A percentile compares a stretch with the other conserved stretches of the same genome.
Conservation (phyloP, 2,329 filamentous ascomycete species). For the Xylariaceae sp. region DNA sequence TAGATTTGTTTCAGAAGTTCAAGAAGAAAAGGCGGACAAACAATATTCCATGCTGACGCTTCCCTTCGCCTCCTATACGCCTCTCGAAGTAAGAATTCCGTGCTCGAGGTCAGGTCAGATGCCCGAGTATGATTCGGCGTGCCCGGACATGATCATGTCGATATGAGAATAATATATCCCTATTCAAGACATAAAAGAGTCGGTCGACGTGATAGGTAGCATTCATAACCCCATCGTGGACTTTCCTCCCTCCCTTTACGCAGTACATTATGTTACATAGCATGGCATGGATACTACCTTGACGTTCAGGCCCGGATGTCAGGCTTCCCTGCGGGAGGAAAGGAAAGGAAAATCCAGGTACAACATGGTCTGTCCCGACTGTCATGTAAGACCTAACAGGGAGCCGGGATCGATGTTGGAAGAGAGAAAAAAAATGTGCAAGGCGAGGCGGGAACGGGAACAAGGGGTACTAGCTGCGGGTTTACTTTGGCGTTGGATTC, state of each 20-base stretch:
- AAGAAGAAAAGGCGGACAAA: neutral
- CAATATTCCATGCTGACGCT: neutral
- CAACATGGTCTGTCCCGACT: neutral
- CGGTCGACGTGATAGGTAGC: neutral
- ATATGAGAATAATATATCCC: neutral
- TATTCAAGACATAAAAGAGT: neutral
- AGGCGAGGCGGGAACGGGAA: neutral
- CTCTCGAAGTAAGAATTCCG: neutral
- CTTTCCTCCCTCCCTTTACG: neutral
- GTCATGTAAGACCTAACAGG: neutral
- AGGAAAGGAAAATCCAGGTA: neutral
- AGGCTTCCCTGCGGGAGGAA: no score
- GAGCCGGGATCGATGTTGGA: neutral
- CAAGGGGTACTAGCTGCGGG: neutral
- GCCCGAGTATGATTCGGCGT: neutral
- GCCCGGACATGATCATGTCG: neutral
- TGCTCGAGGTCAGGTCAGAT: neutral
- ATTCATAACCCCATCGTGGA: neutral
- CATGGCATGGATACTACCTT: neutral
- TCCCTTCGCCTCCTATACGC: neutral
- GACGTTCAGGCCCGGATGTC: neutral
- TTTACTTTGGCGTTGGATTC: neutral
- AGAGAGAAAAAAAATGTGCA: neutral
- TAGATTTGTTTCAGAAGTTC: neutral
- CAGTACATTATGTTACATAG: no score